Percentiles rank a stretch among this genome's conserved stretches.
Conservation (phyloP, 331 rosid species). For the Rhamnella rubrinervis region DNA sequence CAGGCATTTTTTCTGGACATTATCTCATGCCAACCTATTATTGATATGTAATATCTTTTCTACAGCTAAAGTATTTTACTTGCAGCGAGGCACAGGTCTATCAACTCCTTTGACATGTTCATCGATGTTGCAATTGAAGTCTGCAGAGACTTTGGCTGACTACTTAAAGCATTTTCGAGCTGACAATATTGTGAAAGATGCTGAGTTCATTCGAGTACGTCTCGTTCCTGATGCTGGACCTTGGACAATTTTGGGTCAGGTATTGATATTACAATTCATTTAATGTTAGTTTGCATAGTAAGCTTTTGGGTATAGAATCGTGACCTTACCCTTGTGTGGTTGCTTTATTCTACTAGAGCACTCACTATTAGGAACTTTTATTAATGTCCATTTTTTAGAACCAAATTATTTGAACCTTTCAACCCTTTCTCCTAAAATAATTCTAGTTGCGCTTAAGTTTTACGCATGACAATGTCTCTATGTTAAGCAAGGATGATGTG, state of each 20-base stretch:
- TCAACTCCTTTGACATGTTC: conserved; percentile 87
- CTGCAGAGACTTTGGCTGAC: conserved; percentile 58
- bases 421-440: background rate
- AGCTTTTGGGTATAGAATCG: conserved; percentile 5
- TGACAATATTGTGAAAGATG: conserved; percentile 86
- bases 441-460: conserved; percentile 1
- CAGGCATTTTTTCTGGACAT: conserved; percentile 62
- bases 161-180: conserved; percentile 86
- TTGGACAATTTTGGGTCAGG: conserved; percentile 97
- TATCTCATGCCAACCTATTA: conserved; percentile 7
- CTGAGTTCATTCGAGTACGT: conserved; percentile 78
- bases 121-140: conserved; percentile 80
- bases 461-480: background rate
- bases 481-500: background rate
- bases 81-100: conserved; percentile 98
- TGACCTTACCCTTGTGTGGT: conserved; percentile 1
- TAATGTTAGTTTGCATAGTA: conserved; percentile 20
- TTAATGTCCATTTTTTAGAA: background rate
- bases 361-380: background rate
- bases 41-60: conserved; percentile 23
- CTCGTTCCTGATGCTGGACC: conserved; percentile 84
- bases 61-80: conserved; percentile 20
- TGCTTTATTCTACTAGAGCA: background rate
- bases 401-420: background rate
- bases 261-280: conserved; percentile 31